These are phyloP conservation scores for Cutaneotrichosporon cyanovorans DNA, from an alignment of 1,284 basidiomycete species.

Conservation along the genomic window DNA sequence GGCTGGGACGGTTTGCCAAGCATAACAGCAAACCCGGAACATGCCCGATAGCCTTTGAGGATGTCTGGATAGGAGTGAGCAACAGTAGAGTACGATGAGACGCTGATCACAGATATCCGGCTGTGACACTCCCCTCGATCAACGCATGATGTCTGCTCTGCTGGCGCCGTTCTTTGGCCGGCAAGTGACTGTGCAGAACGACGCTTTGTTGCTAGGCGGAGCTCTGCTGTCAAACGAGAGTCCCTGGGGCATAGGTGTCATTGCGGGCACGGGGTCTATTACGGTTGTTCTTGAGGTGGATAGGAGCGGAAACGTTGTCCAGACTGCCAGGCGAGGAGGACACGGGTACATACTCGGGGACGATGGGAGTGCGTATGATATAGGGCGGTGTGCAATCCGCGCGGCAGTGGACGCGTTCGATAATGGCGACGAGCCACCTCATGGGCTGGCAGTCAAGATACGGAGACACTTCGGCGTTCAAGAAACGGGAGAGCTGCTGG, in stretches of 20 bases:
- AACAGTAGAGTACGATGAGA: neutral
- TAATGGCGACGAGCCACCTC: slow-evolving; percentile 16
- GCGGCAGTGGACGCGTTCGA: slow-evolving; percentile 27
- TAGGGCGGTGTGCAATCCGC: slow-evolving; percentile 27
- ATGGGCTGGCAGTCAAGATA: slow-evolving; percentile 20
- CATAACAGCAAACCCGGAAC: neutral
- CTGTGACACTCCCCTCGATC: slow-evolving; percentile 31
- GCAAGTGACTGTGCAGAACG: slow-evolving; percentile 23
- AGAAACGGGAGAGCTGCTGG: slow-evolving; percentile 24
- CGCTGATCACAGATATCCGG: slow-evolving; percentile 24
- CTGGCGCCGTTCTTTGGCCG: slow-evolving; percentile 25
- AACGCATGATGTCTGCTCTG: slow-evolving; percentile 18
- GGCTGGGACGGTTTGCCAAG: neutral
- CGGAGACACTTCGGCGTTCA: slow-evolving; percentile 23
- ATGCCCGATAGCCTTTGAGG: slow-evolving; percentile 19
- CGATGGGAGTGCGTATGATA: slow-evolving; percentile 32
- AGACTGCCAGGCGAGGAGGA: slow-evolving; percentile 28
- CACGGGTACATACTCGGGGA: slow-evolving; percentile 37
- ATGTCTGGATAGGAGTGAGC: slow-evolving; percentile 31
- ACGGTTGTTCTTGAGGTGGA: slow-evolving; percentile 24
- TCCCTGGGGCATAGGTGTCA: slow-evolving; percentile 36
- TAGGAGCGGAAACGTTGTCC: slow-evolving; percentile 15
- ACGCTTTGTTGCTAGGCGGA: slow-evolving; percentile 33
- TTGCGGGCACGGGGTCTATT: slow-evolving; percentile 35
- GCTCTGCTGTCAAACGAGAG: slow-evolving; percentile 21